Evolutionary conservation across 495 filamentous ascomycete species (phyloP).

Genomic region (Melanomma pulvis-pyrius): DNA sequence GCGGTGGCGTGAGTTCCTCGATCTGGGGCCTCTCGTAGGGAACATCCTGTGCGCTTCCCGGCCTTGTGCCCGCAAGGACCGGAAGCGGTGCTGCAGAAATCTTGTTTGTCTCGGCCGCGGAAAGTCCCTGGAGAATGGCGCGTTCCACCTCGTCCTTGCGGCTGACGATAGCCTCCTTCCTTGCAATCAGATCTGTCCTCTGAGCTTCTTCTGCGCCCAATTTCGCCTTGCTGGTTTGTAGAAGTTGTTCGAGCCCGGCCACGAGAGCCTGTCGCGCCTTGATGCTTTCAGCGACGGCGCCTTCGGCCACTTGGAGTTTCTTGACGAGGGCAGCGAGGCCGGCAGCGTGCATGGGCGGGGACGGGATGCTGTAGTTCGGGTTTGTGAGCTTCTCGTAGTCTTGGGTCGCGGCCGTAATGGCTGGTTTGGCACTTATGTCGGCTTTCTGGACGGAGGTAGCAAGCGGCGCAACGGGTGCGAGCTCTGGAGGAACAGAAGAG

Average conservation of each 20-base stretch:
- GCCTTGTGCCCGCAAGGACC: background rate
- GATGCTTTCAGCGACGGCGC: conserved; percentile 85
- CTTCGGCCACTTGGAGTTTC: conserved; percentile 85
- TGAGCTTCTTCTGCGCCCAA: conserved; percentile 68
- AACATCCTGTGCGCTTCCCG: background rate
- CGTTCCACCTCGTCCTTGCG: conserved; percentile 87
- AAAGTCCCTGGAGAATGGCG: conserved; percentile 79
- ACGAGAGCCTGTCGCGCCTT: conserved; percentile 81
- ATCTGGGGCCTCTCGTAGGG: conserved; percentile 19
- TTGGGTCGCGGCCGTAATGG: conserved; percentile 66
- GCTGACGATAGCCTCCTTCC: conserved; percentile 67
- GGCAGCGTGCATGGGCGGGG: conserved; percentile 88
- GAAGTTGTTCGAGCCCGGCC: conserved; percentile 76
- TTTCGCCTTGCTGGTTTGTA: conserved; percentile 71
- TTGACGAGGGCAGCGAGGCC: conserved; percentile 85
- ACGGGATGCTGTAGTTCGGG: conserved; percentile 63
- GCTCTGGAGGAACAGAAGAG: conserved; percentile 69
- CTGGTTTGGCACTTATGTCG: conserved; percentile 60
- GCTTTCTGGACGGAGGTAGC: conserved; percentile 75
- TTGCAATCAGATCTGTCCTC: conserved; percentile 59
- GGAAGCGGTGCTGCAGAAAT: conserved; percentile 27
- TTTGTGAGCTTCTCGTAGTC: conserved; percentile 84
- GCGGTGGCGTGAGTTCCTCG: conserved; percentile 39
- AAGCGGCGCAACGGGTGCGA: conserved; percentile 70
- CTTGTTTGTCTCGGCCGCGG: conserved; percentile 41